Evolutionary conservation across 768 basidiomycete species (phyloP), one percentile per base, ranked within the genome.

Genomic region (Rhizopogon rudus): DNA sequence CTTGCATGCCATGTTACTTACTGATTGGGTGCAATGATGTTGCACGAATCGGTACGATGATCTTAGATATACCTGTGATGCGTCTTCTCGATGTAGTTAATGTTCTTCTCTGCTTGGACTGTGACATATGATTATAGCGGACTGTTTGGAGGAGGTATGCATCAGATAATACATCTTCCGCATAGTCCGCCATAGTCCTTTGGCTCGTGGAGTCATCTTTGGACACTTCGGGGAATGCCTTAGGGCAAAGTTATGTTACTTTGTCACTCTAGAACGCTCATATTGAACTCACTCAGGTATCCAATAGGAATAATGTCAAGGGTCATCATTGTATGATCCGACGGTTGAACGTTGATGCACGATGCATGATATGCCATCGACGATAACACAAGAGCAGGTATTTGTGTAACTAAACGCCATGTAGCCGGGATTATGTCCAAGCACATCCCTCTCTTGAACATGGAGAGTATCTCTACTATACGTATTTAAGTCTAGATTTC

Each of bases 131-230:
- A 25, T 25, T 25, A 25, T 25, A 25, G 25, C 25, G 25, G 25
- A 25, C 25, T 25, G 25, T 25, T 2, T 25, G 3, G 22, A 25
- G 22, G 22, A 3, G 22, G 22, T 22, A 22, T 22, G 1, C 25
- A 3, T 3, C 25, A 25, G 25, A 44, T 63, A 79, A 63, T 0
- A 78, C 78, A 51, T 75, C 71, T 25, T 63, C 61, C 0, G 79
- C 79, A 39, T 73, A 81, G 56, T 80, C 79, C 5, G 78, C 80
- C 80, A 82, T 81, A 51, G 82, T 77, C 42, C 74, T 70, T 60
- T 75, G 68, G 0, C 77, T 80, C 61, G 25, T 25, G 25, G 25
- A 25, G 25, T 25, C 25, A 25, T 75, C 74, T 44, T 73, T 76
- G 16, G 78, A 78, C 25, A 4, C 25, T 25, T 25, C 25, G 25